Evolutionary conservation across 176 grass and related monocot genomes (phyloP).

Genomic region (Bothriochloa decipiens): DNA sequence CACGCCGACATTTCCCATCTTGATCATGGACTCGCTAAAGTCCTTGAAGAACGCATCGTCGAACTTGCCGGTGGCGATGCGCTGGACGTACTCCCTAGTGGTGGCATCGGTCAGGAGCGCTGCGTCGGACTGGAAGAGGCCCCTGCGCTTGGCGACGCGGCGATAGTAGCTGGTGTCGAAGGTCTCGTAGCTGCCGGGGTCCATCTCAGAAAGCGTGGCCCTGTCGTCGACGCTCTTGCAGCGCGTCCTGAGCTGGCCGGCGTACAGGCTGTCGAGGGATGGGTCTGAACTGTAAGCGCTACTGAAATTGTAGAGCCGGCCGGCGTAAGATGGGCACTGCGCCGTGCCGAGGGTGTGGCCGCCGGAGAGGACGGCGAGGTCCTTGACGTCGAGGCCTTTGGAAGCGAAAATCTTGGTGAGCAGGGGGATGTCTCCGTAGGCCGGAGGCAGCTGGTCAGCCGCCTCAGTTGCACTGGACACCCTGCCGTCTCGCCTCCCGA

Average conservation of each 20-base stretch:
- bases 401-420: slow-evolving; percentile 32
- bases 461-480: slow-evolving; percentile 32
- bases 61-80: slow-evolving; percentile 32
- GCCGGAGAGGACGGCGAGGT: slow-evolving; percentile 48
- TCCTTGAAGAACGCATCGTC: slow-evolving; percentile 54
- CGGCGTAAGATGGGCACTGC: slow-evolving; percentile 44
- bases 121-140: slow-evolving; percentile 66
- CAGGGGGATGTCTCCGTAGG: neutral
- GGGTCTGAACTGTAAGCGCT: slow-evolving; percentile 44
- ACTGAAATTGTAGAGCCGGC: slow-evolving; percentile 67
- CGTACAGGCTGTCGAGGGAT: slow-evolving; percentile 55
- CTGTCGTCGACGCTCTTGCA: slow-evolving; percentile 53
- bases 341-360: slow-evolving; percentile 62
- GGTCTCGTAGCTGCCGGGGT: slow-evolving; percentile 67
- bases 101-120: slow-evolving; percentile 47
- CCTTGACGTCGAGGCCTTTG: slow-evolving; percentile 30
- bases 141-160: slow-evolving; percentile 43
- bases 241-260: slow-evolving; percentile 40
- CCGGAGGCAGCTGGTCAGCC: neutral
- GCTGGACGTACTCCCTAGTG: slow-evolving; percentile 62
- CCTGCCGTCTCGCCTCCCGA: slow-evolving; percentile 36
- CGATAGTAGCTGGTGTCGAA: slow-evolving; percentile 75
- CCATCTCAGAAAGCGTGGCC: slow-evolving; percentile 61
- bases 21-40: slow-evolving; percentile 61
- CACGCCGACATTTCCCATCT: slow-evolving; percentile 62